Conservation (phyloP, 2,329 filamentous ascomycete genomes). For the Fusarium palustre region DNA sequence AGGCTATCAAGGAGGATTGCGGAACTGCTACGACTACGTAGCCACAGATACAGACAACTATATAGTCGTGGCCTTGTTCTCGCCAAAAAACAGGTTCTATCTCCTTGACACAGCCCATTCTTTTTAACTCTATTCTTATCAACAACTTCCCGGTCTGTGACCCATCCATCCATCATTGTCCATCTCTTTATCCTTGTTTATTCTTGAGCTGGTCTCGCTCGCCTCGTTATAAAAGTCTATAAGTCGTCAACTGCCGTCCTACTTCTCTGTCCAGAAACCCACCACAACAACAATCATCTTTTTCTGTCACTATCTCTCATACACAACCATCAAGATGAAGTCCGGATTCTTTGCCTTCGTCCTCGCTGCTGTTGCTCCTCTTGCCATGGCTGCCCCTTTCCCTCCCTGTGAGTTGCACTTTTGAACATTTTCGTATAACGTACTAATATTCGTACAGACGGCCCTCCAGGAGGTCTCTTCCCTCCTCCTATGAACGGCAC, state of each 20-base stretch:
- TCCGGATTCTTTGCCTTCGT: constrained; percentile 34
- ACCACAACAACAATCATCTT: constrained; percentile 10
- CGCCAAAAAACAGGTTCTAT: constrained; percentile 15
- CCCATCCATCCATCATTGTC: constrained; percentile 9
- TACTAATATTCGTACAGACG: constrained; percentile 16
- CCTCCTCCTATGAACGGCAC: constrained; percentile 22
- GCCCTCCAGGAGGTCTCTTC: constrained; percentile 12
- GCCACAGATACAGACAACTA: constrained; percentile 2
- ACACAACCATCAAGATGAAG: constrained; percentile 42
- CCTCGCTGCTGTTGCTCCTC: constrained; percentile 35
- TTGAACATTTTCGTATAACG: neutral
- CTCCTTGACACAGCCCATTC: constrained; percentile 11
- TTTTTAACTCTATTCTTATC: constrained; percentile 24
- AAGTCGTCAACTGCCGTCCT: constrained; percentile 2
- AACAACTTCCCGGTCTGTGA: constrained; percentile 34
- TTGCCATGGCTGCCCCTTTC: constrained; percentile 34
- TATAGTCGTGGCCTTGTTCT: constrained; percentile 20
- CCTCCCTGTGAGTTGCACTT: constrained; percentile 21
- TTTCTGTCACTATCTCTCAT: constrained; percentile 9
- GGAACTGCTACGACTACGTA: constrained; percentile 3
- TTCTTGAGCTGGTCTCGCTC: constrained; percentile 34
- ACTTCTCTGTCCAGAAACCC: neutral
- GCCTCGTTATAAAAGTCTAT: constrained; percentile 23
- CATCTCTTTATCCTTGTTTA: constrained; percentile 24
- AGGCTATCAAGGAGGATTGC: constrained; percentile 16